phyloP scores from a whole-genome alignment of 2,329 filamentous ascomycete species.

The Trichoderma lentiforme region DNA sequence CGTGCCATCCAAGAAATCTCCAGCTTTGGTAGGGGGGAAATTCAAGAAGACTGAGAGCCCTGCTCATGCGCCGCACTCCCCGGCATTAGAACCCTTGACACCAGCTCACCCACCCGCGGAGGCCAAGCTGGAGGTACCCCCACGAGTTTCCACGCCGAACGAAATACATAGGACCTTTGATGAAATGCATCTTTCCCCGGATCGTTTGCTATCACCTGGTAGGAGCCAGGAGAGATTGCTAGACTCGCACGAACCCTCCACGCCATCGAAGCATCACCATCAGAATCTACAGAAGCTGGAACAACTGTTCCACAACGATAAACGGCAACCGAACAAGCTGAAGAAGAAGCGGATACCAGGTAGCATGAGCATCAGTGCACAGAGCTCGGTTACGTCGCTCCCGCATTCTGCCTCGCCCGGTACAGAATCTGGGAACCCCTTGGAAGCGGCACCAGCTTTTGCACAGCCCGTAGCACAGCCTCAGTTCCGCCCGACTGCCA shows the following conservation, averaged over 20 bases:
- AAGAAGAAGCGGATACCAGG: constrained; percentile 79
- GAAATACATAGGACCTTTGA: constrained; percentile 30
- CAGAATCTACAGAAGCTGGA: constrained; percentile 65
- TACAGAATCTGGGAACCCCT: constrained; percentile 44
- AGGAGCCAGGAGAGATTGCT: constrained; percentile 50
- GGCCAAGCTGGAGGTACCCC: constrained; percentile 19
- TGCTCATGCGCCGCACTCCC: constrained; percentile 26
- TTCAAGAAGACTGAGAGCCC: constrained; percentile 48
- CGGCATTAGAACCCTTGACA: constrained; percentile 39
- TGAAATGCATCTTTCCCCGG: constrained; percentile 28
- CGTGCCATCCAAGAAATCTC: constrained; percentile 84
- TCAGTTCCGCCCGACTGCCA: constrained; percentile 19
- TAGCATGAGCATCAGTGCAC: constrained; percentile 78
- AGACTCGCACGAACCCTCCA: constrained; percentile 43
- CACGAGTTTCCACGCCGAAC: constrained; percentile 25
- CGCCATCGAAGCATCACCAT: constrained; percentile 61
- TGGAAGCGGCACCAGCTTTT: constrained; percentile 34
- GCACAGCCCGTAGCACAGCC: constrained; percentile 18
- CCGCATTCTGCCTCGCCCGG: constrained; percentile 46
- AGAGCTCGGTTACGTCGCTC: constrained; percentile 82
- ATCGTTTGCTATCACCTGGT: constrained; percentile 32
- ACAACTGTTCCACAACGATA: constrained; percentile 65
- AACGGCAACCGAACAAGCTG: constrained; percentile 81
- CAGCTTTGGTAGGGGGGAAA: constrained; percentile 64
- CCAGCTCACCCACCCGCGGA: constrained; percentile 29